Conservation (phyloP, 345 rosid genomes). For the Iberis pinnata region DNA sequence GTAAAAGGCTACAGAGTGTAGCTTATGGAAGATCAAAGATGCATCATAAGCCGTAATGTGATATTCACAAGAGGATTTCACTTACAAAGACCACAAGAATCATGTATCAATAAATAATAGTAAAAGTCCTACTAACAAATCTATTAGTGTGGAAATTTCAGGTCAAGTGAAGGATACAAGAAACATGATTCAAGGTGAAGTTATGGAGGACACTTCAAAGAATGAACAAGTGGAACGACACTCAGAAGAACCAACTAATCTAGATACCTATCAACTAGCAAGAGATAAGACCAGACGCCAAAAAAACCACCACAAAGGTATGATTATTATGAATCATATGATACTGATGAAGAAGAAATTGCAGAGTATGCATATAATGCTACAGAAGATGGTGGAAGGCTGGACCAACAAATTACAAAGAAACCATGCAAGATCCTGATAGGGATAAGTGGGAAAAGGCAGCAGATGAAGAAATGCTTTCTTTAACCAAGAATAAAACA, state of each 20-base stretch:
- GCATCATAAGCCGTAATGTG: background rate
- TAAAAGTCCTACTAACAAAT: background rate
- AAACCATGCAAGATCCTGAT: background rate
- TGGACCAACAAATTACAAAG: background rate
- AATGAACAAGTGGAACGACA: too few species aligned
- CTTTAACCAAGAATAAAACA: background rate
- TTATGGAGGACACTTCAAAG: too few species aligned
- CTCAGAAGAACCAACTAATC: background rate
- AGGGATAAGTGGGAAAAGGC: background rate
- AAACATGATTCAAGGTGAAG: too few species aligned
- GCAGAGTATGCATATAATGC: background rate
- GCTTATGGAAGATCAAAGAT: too few species aligned
- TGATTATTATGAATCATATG: background rate
- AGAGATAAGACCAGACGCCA: background rate
- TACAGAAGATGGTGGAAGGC: background rate
- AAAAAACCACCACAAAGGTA: too few species aligned
- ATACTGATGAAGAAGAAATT: background rate
- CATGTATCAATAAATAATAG: too few species aligned
- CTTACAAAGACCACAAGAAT: background rate
- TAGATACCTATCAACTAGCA: background rate
- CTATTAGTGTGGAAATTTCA: too few species aligned
- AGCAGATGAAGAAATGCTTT: background rate
- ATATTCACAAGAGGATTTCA: background rate
- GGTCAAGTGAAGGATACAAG: too few species aligned
- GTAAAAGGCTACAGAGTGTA: too few species aligned